phyloP scores from a whole-genome alignment of 768 basidiomycete species.

The Phylloporus sp. region DNA sequence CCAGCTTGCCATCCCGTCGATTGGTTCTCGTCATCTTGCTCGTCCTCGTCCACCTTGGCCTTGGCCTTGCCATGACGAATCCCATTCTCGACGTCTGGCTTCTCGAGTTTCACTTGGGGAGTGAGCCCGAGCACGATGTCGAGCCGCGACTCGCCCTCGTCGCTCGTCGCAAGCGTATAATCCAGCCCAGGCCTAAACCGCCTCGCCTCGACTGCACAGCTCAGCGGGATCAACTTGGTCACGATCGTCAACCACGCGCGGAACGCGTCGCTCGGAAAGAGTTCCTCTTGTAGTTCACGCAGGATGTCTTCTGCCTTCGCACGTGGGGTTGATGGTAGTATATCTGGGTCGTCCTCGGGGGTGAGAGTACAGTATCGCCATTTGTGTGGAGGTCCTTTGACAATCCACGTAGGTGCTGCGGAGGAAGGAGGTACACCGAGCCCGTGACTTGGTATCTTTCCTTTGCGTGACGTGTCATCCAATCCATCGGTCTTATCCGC shows the following conservation, averaged over 20 bases:
- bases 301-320: slow-evolving; percentile 19
- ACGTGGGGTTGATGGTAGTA: slow-evolving; percentile 9
- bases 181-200: slow-evolving; percentile 91
- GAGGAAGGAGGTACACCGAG: slow-evolving; percentile 46
- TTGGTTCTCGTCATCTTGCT: slow-evolving; percentile 28
- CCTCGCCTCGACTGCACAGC: slow-evolving; percentile 74
- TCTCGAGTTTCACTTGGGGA: slow-evolving; percentile 44
- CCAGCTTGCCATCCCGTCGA: slow-evolving; percentile 62
- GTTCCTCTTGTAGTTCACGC: slow-evolving; percentile 59
- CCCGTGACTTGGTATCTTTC: slow-evolving; percentile 62
- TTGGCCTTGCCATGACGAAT: slow-evolving; percentile 26
- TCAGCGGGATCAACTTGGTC: slow-evolving; percentile 66
- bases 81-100: slow-evolving; percentile 10
- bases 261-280: slow-evolving; percentile 81
- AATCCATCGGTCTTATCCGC: slow-evolving; percentile 64
- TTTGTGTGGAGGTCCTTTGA: slow-evolving; percentile 90
- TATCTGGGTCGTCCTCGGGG: not conserved
- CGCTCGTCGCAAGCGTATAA: slow-evolving; percentile 90
- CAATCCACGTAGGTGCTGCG: slow-evolving; percentile 55
- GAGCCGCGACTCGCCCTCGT: slow-evolving; percentile 74
- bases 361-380: slow-evolving; percentile 82
- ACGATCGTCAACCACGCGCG: slow-evolving; percentile 84
- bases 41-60: slow-evolving; percentile 17
- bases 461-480: slow-evolving; percentile 43
- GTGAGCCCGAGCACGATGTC: slow-evolving; percentile 88